Evolutionary conservation across 805 yeast genomes (phyloP), one percentile per base, ranked within the genome.

Genomic region (Hanseniaspora taiwanica): DNA sequence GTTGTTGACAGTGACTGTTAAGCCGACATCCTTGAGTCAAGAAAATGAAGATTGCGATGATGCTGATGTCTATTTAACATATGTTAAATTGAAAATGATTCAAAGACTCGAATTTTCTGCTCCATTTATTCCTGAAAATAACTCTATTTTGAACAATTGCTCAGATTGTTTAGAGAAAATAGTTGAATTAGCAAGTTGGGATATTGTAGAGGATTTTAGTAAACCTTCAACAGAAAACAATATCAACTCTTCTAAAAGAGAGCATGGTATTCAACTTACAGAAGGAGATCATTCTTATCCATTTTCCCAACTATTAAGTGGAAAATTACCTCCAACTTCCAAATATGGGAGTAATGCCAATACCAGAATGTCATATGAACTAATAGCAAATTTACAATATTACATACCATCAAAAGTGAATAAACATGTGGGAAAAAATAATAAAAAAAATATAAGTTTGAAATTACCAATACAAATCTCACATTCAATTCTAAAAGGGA

Each of bases 261-360:
- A 29, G 33, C 9, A 13, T 29, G 33, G 33, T n/a, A 16, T 16
- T 29, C 33, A 16, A n/a, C 13, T 85, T 46, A 65, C 77, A 6
- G 59, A 64, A 4, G 91, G 89, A 1, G 65, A 69, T 14, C 95
- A 91, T 52, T 85, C 82, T 1, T 91, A 83, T 56, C 99, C 98
- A 1, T 89, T 91, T 55, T 80, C 94, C 17, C 86, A 85, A 56
- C 63, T 91, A 32, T 56, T 91, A 7, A 94, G 96, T 0, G 98
- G 99, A 0, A 67, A 81, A 19, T 58, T 86, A 23, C 96, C 97
- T 1, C 84, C 94, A 1, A 73, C 94, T 1, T 58, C 77, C 25
- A 51, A 61, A 7, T 55, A 82, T 14, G 86, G 94, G 4, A 53
- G 72, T 0, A 64, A 63, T 38, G 58, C 70, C 2, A 53, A 61